Evolutionary conservation across 148 eudicot species (phyloP).

Genomic region (Talinum fruticosum): DNA sequence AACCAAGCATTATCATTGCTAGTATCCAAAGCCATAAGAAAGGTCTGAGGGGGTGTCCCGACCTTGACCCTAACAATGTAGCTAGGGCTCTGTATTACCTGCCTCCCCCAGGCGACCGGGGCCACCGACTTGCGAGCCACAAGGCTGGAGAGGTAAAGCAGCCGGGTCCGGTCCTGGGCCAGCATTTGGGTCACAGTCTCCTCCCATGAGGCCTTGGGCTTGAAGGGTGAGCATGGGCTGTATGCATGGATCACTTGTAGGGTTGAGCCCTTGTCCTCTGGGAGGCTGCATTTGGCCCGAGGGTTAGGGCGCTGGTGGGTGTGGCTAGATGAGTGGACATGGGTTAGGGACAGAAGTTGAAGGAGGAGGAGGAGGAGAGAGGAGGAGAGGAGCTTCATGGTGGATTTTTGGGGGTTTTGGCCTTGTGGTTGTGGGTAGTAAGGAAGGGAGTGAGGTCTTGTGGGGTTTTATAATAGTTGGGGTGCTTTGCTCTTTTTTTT

Average conservation of each 20-base stretch:
- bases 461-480: constrained; percentile 5
- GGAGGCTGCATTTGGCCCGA: constrained; percentile 20
- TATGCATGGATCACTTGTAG: constrained; percentile 51
- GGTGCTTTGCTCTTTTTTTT: no score
- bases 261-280: constrained; percentile 38
- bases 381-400: constrained; percentile 15
- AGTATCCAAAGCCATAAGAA: constrained; percentile 78
- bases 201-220: constrained; percentile 60
- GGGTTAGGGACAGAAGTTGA: constrained; percentile 30
- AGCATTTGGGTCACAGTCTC: constrained; percentile 54
- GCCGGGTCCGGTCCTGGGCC: constrained; percentile 53
- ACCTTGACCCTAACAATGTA: constrained; percentile 68
- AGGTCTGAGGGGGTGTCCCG: constrained; percentile 69
- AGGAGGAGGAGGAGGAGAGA: constrained; percentile 6
- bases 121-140: constrained; percentile 48
- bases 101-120: constrained; percentile 63
- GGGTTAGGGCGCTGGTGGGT: constrained; percentile 1
- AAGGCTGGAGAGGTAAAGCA: constrained; percentile 57
- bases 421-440: background rate
- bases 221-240: constrained; percentile 68
- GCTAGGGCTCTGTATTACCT: constrained; percentile 60
- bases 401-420: background rate
- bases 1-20: constrained; percentile 83
- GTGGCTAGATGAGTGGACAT: constrained; percentile 14
- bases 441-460: background rate